Base-by-base conservation (phyloP, 139 green algal genomes). In the Coelastrella sp. region DNA sequence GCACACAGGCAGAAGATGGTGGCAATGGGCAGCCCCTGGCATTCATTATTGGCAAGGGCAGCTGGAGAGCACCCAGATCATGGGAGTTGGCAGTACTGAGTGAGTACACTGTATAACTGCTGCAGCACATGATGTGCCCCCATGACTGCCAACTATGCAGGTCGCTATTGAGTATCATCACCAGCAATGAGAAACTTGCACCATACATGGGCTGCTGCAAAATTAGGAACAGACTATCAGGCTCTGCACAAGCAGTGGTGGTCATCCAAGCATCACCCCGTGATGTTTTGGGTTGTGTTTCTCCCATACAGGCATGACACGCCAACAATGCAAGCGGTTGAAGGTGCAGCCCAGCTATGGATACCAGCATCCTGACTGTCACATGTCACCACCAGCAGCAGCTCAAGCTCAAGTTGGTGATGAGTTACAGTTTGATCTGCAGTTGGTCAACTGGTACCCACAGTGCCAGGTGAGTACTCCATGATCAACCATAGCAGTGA, bases 31-130 rank as follows among this genome's bases (percentile, higher is more conserved):
- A 91, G 41, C 91, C 95, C 4, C 84, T 90, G 11, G 90, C 91
- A 0, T 94, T 95, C 75, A 30, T 95, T 53, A 32, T 98, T 66
- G 90, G 91, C 38, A 94, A 93, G 66, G 92, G 91, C 34, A 43
- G 62, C 27, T 27, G 62, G 23, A 79, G 94, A 8, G 84, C 89
- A 32, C 94, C 93, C 17, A 86, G 94, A 1, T 90, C 88, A 34
- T 94, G 94, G 93, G 95, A 98, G 89, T 87, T 98, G 21, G 93
- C 88, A 0, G 63, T 98, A 11, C 45, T 87, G 71, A 89, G 92
- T 96, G 73, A 21, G 89, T 57, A 23, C 11, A 57, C 11, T 23
- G 11, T 13, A 23, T 23, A 23, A 23, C 15, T 57, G 45, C 11
- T 13, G 45, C 45, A 57, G 45, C n/a, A n/a, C n/a, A n/a, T n/a